A percentile compares a stretch with the other conserved stretches of the same genome.
These are phyloP conservation scores for Polytrichum formosum DNA, from an alignment of 225 moss, liverwort and hornwort species.

Conservation along the genomic window DNA sequence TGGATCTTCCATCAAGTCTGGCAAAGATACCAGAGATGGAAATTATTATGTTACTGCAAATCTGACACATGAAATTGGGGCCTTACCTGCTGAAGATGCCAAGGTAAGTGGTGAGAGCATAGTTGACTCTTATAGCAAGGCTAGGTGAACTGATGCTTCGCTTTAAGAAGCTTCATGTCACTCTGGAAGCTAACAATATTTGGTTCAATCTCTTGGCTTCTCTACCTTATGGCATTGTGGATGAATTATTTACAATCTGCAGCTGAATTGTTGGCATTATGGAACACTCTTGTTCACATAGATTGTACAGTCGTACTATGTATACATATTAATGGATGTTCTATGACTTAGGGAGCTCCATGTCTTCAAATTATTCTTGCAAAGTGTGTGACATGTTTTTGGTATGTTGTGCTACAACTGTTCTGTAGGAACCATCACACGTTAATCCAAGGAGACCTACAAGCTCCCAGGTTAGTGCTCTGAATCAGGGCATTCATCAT, in stretches of 20 bases:
- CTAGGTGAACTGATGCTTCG: too few relatives aligned
- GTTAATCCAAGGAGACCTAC: constrained; percentile 36
- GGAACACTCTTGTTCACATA: not conserved
- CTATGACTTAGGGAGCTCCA: not conserved
- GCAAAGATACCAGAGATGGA: too few relatives aligned
- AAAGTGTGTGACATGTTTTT: not conserved
- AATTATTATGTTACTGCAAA: too few relatives aligned
- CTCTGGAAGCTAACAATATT: too few relatives aligned
- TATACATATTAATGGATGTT: not conserved
- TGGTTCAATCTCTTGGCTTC: too few relatives aligned
- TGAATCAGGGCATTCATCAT: not conserved
- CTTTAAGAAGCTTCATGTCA: too few relatives aligned
- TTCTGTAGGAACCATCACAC: constrained; percentile 48
- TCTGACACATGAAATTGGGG: too few relatives aligned
- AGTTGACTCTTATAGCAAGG: too few relatives aligned
- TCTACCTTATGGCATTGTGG: not conserved
- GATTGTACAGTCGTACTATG: not conserved
- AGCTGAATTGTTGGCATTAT: not conserved
- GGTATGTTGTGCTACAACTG: not conserved
- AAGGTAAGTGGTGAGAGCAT: too few relatives aligned
- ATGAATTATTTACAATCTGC: not conserved
- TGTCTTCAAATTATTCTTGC: not conserved
- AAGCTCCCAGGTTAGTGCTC: constrained; percentile 37
- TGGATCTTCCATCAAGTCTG: too few relatives aligned
- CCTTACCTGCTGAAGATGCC: too few relatives aligned